phyloP scores from a whole-genome alignment of 306 rosid species.

The Cucurbita pepo region DNA sequence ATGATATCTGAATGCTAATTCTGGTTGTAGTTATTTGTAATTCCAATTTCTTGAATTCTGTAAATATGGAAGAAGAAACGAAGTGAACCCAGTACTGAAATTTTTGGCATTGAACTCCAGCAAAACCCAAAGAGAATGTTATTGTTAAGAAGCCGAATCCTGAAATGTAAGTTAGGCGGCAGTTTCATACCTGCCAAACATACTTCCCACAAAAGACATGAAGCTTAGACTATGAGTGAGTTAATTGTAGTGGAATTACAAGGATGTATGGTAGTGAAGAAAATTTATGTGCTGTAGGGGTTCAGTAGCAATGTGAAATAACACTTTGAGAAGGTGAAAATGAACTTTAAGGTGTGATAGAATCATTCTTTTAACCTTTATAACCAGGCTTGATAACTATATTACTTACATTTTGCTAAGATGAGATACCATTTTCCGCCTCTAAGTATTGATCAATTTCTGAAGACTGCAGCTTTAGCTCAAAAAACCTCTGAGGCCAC shows the following conservation, averaged over 20 bases:
- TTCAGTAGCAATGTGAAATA: not conserved
- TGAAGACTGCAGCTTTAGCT: slow-evolving; percentile 73
- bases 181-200: not conserved
- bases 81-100: not conserved
- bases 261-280: not conserved
- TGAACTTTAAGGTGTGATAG: not conserved
- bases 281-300: not conserved
- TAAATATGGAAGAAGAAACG: not conserved
- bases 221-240: not conserved
- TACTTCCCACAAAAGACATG: not conserved
- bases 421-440: not conserved
- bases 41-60: not conserved
- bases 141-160: not conserved
- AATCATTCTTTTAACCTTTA: not conserved
- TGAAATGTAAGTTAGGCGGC: not conserved
- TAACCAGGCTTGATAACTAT: not conserved
- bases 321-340: not conserved
- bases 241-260: not conserved
- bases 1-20: not conserved
- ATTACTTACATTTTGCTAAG: not conserved
- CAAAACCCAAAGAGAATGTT: not conserved
- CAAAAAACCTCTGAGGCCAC: slow-evolving; percentile 78
- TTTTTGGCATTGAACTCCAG: not conserved
- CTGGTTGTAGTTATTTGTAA: not conserved
- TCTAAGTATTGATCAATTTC: slow-evolving; percentile 19